Percentiles rank a stretch among this genome's conserved stretches.
phyloP scores from a whole-genome alignment of 176 grass and related monocot species.

The Urochloa ruziziensis region DNA sequence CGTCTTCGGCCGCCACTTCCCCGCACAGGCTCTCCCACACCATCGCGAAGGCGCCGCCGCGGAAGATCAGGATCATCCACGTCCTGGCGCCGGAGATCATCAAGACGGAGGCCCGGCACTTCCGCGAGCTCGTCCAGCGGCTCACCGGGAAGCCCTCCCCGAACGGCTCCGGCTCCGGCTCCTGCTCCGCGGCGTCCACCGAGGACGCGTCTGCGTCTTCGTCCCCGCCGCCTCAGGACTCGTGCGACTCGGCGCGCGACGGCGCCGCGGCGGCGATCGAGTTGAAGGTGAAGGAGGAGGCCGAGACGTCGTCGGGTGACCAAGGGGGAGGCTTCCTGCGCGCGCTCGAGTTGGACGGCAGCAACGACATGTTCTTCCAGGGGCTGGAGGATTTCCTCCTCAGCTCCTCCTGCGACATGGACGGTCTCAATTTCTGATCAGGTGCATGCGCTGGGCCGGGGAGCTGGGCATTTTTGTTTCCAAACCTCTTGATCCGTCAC shows the following conservation, averaged over 20 bases:
- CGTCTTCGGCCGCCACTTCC: not conserved
- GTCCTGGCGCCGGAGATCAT: conserved; percentile 60
- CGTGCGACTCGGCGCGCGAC: not conserved
- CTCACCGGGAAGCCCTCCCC: conserved; percentile 54
- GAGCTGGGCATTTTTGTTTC: not conserved
- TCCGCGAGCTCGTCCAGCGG: conserved; percentile 71
- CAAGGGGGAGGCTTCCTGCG: conserved; percentile 10
- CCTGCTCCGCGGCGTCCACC: not conserved
- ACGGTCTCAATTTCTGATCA: conserved; percentile 23
- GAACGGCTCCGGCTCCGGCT: not conserved
- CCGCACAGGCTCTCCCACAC: conserved; percentile 28
- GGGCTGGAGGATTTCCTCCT: conserved; percentile 27
- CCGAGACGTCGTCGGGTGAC: not conserved
- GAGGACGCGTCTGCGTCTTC: not conserved
- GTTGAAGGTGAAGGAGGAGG: conserved; percentile 28
- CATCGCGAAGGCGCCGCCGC: conserved; percentile 38
- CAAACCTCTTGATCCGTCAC: not conserved
- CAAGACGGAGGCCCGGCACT: conserved; percentile 62
- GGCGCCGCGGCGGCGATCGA: conserved; percentile 21
- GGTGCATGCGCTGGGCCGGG: not conserved
- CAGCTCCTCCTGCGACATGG: not conserved
- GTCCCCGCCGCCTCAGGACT: not conserved
- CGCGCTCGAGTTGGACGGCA: conserved; percentile 1
- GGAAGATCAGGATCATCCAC: conserved; percentile 69
- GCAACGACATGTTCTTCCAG: conserved; percentile 21